Base-by-base conservation (phyloP, 2,329 filamentous ascomycete genomes). In the Alternaria postmessia region DNA sequence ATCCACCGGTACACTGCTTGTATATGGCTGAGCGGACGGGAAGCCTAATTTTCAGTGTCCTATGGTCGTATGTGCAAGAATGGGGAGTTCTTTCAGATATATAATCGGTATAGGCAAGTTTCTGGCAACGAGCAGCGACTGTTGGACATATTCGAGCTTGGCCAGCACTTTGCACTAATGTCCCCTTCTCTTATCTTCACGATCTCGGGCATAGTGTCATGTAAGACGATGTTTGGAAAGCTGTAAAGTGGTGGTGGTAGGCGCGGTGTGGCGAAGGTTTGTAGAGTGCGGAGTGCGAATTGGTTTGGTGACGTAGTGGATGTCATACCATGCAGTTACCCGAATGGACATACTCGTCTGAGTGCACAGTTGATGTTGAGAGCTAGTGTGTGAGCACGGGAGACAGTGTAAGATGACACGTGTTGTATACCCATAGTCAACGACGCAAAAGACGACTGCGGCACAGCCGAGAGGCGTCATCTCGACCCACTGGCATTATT, bases 21-120 rank as follows among this genome's bases (percentile, higher is more conserved):
- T 26, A 26, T 26, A 26, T 26, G 24, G 24, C 24, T 26, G 24
- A 26, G 24, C 24, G 24, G 24, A 26, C 24, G 32, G 32, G 32
- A 14, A 34, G 32, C 11, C 32, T 34, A 14, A 34, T 36, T 36
- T 16, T 36, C 32, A 16, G 32, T 36, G 32, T 36, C 32, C 32
- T 16, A 36, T 36, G 12, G 32, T 36, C 12, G 32, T 36, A 36
- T 36, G 32, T 36, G 14, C 32, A 36, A 16, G 12, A 36, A 36
- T 2, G 14, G 5, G 6, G 0, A 36, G 1, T 36, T 6, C 14
- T 36, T 16, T 36, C 1, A 0, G 0, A 14, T 36, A 0, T 36
- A 36, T 16, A 36, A 0, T 7, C 14, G 3, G 32, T 16, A 16
- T 36, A 14, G 0, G 3, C 32, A 36, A 36, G 32, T 5, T n/a